A percentile compares a stretch with the other conserved stretches of the same genome.
phyloP scores from a whole-genome alignment of 148 eudicot genomes.

The Chenopodium berlandieri region DNA sequence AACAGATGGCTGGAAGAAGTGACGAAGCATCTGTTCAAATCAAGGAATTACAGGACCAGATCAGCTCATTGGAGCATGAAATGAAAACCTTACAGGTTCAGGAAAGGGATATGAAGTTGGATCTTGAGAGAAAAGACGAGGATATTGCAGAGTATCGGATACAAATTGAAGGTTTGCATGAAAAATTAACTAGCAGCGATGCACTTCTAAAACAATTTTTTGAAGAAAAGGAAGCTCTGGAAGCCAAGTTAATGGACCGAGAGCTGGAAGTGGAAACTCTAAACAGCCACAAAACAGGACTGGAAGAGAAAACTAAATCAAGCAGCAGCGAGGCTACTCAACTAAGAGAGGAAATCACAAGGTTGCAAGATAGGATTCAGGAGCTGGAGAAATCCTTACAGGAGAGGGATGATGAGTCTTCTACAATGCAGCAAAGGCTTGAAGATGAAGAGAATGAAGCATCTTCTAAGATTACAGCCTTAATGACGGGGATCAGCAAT shows the following conservation, averaged over 20 bases:
- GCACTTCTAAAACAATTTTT: conserved; percentile 35
- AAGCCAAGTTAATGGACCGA: conserved; percentile 38
- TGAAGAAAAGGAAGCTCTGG: conserved; percentile 47
- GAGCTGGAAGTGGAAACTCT: conserved; percentile 47
- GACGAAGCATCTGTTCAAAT: conserved; percentile 43
- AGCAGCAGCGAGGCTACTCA: conserved; percentile 25
- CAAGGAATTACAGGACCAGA: conserved; percentile 40
- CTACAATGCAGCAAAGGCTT: conserved; percentile 42
- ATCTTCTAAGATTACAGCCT: conserved; percentile 35
- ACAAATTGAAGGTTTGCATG: conserved; percentile 50
- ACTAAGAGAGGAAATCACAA: conserved; percentile 35
- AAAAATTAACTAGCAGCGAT: conserved; percentile 39
- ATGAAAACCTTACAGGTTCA: conserved; percentile 39
- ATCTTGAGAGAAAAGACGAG: conserved; percentile 46
- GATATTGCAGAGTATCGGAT: conserved; percentile 49
- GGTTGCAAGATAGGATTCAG: conserved; percentile 35
- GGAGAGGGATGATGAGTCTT: conserved; percentile 42
- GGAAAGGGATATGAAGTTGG: conserved; percentile 47
- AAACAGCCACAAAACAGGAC: conserved; percentile 34
- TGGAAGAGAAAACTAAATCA: conserved; percentile 41
- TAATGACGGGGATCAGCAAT: conserved; percentile 35
- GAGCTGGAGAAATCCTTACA: conserved; percentile 42
- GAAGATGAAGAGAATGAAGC: conserved; percentile 47
- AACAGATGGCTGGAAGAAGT: conserved; percentile 33
- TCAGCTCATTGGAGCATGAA: conserved; percentile 50